Conservation (phyloP, 1,284 basidiomycete species). For the Coniferiporia weirii region DNA sequence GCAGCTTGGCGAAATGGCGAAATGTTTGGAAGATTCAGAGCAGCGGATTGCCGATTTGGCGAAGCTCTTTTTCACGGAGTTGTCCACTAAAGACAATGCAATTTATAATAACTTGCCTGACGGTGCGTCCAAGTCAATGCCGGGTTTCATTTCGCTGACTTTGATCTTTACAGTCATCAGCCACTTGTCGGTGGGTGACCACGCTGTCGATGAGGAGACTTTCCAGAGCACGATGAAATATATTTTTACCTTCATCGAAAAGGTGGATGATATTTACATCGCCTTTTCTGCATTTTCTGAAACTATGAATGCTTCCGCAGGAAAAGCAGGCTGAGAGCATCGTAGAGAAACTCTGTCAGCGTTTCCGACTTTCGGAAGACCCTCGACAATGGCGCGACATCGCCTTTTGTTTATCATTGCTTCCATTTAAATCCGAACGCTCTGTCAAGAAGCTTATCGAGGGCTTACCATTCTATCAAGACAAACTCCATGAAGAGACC, state of each 20-base stretch:
- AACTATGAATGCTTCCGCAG: slow-evolving; percentile 33
- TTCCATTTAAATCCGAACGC: slow-evolving; percentile 96
- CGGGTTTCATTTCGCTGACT: not conserved
- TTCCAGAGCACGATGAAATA: slow-evolving; percentile 94
- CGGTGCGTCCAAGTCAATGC: slow-evolving; percentile 36
- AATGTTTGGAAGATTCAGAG: slow-evolving; percentile 95
- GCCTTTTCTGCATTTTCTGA: not conserved
- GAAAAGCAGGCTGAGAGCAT: slow-evolving; percentile 95
- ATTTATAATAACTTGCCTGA: slow-evolving; percentile 99
- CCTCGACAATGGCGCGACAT: slow-evolving; percentile 97
- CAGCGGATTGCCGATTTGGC: slow-evolving; percentile 87
- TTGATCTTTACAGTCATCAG: slow-evolving; percentile 67
- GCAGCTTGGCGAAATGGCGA: slow-evolving; percentile 98
- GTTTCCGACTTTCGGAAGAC: slow-evolving; percentile 86
- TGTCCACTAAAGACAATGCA: slow-evolving; percentile 97
- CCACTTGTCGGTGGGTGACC: slow-evolving; percentile 89
- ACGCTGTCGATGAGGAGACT: slow-evolving; percentile 87
- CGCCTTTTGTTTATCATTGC: slow-evolving; percentile 88
- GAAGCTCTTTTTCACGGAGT: slow-evolving; percentile 94
- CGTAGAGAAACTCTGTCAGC: slow-evolving; percentile 91
- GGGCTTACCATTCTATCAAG: slow-evolving; percentile 85
- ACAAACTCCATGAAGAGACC: slow-evolving; percentile 87
- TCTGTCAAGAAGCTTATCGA: slow-evolving; percentile 97
- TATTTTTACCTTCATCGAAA: slow-evolving; percentile 97
- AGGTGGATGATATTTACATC: slow-evolving; percentile 46